A percentile compares a stretch with the other conserved stretches of the same genome.
Conservation (phyloP, 139 green algal genomes). For the Gonium pectorale region DNA sequence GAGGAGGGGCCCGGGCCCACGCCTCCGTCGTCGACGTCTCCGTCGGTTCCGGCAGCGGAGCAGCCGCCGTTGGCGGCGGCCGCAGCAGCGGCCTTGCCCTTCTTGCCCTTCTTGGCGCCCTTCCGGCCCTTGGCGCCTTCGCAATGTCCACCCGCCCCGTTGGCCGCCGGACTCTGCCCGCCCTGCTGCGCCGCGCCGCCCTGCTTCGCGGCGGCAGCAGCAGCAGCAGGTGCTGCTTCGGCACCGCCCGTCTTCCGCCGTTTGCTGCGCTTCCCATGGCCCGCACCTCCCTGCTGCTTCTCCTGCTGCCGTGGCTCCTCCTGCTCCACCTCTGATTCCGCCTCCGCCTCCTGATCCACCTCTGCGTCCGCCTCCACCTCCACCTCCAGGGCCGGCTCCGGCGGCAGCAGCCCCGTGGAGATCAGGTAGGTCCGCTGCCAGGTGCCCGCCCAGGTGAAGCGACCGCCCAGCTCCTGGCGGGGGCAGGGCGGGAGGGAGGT, state of each 20-base stretch:
- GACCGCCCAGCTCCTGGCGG: slow-evolving; percentile 26
- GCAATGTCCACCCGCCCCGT: neutral
- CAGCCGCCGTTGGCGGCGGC: neutral
- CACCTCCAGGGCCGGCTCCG: neutral
- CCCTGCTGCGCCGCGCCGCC: neutral
- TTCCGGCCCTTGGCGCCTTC: neutral
- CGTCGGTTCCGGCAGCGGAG: neutral
- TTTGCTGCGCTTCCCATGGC: slow-evolving; percentile 10
- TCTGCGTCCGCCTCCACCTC: neutral
- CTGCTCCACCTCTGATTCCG: neutral
- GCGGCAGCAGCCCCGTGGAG: neutral
- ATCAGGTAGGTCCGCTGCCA: slow-evolving; percentile 43
- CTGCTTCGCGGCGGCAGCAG: too few species aligned
- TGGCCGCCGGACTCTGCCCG: neutral
- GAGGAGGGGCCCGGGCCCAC: neutral
- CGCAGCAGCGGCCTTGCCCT: neutral
- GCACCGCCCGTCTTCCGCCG: slow-evolving; percentile 1
- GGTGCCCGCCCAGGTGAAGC: slow-evolving; percentile 28
- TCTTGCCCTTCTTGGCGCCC: neutral
- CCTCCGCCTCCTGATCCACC: too few species aligned
- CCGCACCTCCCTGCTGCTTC: neutral
- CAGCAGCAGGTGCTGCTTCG: neutral
- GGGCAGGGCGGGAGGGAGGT: neutral
- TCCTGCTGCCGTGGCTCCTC: neutral
- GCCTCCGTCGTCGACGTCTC: neutral